Evolutionary conservation across 2,329 filamentous ascomycete genomes (phyloP), one percentile per base, ranked within the genome.

Genomic region (Colletotrichum lindemuthianum): DNA sequence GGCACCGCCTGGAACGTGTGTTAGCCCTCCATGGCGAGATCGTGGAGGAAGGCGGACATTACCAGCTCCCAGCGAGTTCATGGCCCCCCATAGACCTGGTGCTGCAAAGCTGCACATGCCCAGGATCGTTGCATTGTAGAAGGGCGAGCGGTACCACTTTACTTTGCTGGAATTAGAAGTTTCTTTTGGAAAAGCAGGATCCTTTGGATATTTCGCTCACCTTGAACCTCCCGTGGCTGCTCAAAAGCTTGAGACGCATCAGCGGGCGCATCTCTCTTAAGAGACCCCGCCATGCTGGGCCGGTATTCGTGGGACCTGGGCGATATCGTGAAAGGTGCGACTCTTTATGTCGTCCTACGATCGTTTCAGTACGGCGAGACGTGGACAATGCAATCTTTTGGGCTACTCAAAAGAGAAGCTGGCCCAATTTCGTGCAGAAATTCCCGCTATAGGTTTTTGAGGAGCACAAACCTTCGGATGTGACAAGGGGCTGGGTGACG

Each of bases 1-100:
- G 34, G 85, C 82, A 5, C 90, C 90, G 47, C 90, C 90, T 78
- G 75, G 1, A 72, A 73, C 0, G 71, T 74, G 71, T 74, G 45
- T 79, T 74, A 2, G 75, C 69, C 2, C 34, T 51, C 8, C 12
- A 16, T 16, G 12, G 33, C 33, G 6, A 41, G n/a, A 3, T 34
- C 2, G 2, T 4, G 10, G 4, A 5, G 15, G 5, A 4, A n/a
- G 3, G 13, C 8, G 6, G 8, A 7, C 9, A 32, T 47, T 36
- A 61, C 72, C 72, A 3, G 72, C 72, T 2, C 72, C 72, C 5
- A 73, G 63, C 32, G 66, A 67, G 24, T 70, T 71, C 6, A 74
- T 74, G 2, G 72, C 72, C 39, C 70, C 68, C 71, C 72, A 73
- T 2, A 73, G 52, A 2, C 72, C 72, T 0, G 72, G 72, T 0